phyloP scores from a whole-genome alignment of 805 yeast genomes.

The Sungouiella blattae region DNA sequence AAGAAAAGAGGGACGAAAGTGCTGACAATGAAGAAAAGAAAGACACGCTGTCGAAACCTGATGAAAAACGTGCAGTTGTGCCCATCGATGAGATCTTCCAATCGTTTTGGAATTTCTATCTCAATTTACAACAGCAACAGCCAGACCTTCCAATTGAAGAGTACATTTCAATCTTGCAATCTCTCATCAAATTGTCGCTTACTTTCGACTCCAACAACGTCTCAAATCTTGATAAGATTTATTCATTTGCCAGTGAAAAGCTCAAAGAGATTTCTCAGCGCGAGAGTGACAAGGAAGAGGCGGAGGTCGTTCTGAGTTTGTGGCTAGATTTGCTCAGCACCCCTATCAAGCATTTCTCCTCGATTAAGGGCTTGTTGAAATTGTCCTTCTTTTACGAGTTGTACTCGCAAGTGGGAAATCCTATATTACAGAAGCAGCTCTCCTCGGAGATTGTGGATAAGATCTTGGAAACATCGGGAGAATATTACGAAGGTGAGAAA shows the following conservation, averaged over 20 bases:
- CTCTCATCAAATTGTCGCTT: slow-evolving; percentile 62
- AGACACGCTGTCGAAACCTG: slow-evolving; percentile 3
- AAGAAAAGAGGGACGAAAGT: slow-evolving; percentile 5
- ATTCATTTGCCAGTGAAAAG: slow-evolving; percentile 49
- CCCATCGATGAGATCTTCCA: slow-evolving; percentile 45
- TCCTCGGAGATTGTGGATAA: slow-evolving; percentile 61
- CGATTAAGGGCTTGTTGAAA: slow-evolving; percentile 39
- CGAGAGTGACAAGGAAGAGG: slow-evolving; percentile 24
- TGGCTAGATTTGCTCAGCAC: slow-evolving; percentile 46
- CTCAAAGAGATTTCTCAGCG: slow-evolving; percentile 17
- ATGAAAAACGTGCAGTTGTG: neutral
- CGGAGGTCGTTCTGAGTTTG: slow-evolving; percentile 20
- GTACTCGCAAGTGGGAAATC: slow-evolving; percentile 47
- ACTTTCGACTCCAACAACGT: slow-evolving; percentile 62
- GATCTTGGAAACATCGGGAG: slow-evolving; percentile 35
- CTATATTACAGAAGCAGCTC: slow-evolving; percentile 50
- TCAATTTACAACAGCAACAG: slow-evolving; percentile 50
- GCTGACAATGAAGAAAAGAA: slow-evolving; percentile 9
- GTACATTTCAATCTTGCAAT: slow-evolving; percentile 58
- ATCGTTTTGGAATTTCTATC: slow-evolving; percentile 64
- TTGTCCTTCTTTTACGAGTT: slow-evolving; percentile 52
- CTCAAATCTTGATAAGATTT: slow-evolving; percentile 59
- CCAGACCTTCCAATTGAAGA: slow-evolving; percentile 69
- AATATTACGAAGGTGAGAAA: slow-evolving; percentile 25
- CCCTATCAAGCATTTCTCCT: slow-evolving; percentile 45